These are phyloP conservation scores for Penicillium paxilli DNA, from an alignment of 495 filamentous ascomycete species.

Conservation along the genomic window DNA sequence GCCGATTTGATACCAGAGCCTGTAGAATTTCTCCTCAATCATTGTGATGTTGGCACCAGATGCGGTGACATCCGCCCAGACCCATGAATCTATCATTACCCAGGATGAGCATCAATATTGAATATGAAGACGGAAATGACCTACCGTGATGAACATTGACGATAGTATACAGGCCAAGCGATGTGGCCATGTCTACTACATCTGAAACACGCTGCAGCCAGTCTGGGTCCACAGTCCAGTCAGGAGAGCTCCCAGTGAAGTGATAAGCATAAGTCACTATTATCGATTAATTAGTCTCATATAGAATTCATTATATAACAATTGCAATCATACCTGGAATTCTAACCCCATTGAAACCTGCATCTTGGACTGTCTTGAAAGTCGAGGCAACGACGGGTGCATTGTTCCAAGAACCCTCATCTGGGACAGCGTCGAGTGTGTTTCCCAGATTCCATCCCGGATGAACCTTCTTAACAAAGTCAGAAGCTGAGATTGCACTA, in stretches of 20 bases:
- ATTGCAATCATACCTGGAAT: slow-evolving; percentile 49
- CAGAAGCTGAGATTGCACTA: slow-evolving; percentile 32
- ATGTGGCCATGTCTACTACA: slow-evolving; percentile 57
- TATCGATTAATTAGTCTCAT: slow-evolving; percentile 4
- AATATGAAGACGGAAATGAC: neutral
- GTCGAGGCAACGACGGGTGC: slow-evolving; percentile 45
- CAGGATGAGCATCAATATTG: too few relatives aligned
- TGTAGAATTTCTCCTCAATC: slow-evolving; percentile 58
- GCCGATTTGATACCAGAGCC: slow-evolving; percentile 61
- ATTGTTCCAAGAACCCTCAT: slow-evolving; percentile 63
- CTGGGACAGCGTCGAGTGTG: slow-evolving; percentile 57
- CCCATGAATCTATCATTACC: slow-evolving; percentile 49
- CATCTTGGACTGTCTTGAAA: slow-evolving; percentile 51
- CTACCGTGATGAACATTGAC: slow-evolving; percentile 60
- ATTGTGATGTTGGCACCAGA: slow-evolving; percentile 46
- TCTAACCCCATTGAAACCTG: slow-evolving; percentile 59
- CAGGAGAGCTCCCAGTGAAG: slow-evolving; percentile 49
- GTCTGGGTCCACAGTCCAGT: slow-evolving; percentile 51
- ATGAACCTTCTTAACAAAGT: slow-evolving; percentile 34
- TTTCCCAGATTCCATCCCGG: slow-evolving; percentile 52
- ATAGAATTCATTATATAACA: neutral
- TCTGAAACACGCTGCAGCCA: slow-evolving; percentile 63
- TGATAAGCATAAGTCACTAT: slow-evolving; percentile 61
- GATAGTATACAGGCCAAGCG: slow-evolving; percentile 51
- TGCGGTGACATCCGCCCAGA: slow-evolving; percentile 57